Evolutionary conservation across 768 basidiomycete species (phyloP), one percentile per base, ranked within the genome.

Genomic region (Ephemerocybe angulata): DNA sequence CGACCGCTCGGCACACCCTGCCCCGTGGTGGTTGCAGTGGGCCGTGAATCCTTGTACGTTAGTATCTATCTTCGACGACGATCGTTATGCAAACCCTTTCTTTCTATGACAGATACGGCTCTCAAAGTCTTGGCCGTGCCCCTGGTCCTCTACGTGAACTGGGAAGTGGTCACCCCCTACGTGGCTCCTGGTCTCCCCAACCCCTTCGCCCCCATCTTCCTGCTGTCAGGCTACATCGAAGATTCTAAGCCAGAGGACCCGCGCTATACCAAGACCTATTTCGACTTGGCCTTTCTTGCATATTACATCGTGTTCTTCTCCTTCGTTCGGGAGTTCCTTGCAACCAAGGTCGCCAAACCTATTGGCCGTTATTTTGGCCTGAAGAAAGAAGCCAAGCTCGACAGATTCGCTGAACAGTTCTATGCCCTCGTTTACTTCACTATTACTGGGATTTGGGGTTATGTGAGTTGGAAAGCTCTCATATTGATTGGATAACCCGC

Each of bases 301-400:
- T 95, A 91, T 70, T 76, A 95, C 65, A 76, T 98, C 69, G 73
- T 98, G 48, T 84, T 96, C 62, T 98, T 88, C 74, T 95, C 93
- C 1, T 89, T 93, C 66, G 60, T 94, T 40, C 85, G 96, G 28
- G 93, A 98, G 70, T 63, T 76, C 41, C 65, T 93, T 67, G 82
- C 86, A 17, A 60, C 88, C 63, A 81, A 80, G 53, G 31, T 92
- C 11, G 83, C 85, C 41, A 73, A 75, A 22, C 90, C 88, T 1
- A 59, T 93, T 33, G 94, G 88, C 0, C 78, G 74, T 30, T 76
- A 78, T 55, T 84, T 87, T 53, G 88, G 93, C 2, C 80, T 99
- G 47, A 80, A 74, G 63, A 83, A 77, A 58, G 68, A 72, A 55
- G 65, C 66, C 22, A 97, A 95, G 68, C 68, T 93, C 13, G 83